phyloP scores from a whole-genome alignment of 1,284 basidiomycete species.

The Moesziomyces antarcticus region DNA sequence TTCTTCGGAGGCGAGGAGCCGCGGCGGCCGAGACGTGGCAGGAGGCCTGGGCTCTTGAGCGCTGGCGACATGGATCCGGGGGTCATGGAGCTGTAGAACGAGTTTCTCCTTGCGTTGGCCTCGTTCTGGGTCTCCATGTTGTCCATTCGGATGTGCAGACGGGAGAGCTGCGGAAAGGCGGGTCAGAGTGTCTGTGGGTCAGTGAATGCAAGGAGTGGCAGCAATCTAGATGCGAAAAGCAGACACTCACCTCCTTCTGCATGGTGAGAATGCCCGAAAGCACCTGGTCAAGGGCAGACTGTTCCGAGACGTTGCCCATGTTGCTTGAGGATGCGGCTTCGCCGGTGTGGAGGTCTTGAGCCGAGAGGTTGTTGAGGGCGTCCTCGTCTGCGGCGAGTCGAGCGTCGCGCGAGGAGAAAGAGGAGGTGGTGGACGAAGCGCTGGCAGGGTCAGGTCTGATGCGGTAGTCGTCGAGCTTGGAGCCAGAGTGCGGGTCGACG shows the following conservation, averaged over 20 bases:
- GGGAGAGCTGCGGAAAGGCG: slow-evolving; percentile 40
- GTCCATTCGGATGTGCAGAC: slow-evolving; percentile 57
- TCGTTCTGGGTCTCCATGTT: slow-evolving; percentile 46
- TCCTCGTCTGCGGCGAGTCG: slow-evolving; percentile 14
- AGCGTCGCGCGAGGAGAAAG: slow-evolving; percentile 5
- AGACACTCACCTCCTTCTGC: slow-evolving; percentile 57
- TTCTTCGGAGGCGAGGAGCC: slow-evolving; percentile 53
- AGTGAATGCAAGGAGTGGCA: not conserved
- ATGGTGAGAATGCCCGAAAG: slow-evolving; percentile 58
- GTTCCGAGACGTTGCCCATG: slow-evolving; percentile 36
- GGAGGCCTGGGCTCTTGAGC: slow-evolving; percentile 36
- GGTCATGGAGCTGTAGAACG: slow-evolving; percentile 31
- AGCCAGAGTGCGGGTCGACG: slow-evolving; percentile 3
- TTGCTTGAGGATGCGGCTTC: slow-evolving; percentile 1
- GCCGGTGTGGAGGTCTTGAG: slow-evolving; percentile 11
- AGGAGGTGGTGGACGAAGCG: no score
- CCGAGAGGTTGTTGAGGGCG: slow-evolving; percentile 20
- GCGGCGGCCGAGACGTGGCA: slow-evolving; percentile 28
- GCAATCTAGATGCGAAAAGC: not conserved
- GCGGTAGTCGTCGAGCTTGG: slow-evolving; percentile 9
- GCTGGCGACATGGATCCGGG: slow-evolving; percentile 43
- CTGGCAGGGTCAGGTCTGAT: slow-evolving; percentile 3
- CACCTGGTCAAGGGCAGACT: slow-evolving; percentile 53
- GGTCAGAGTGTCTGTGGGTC: not conserved
- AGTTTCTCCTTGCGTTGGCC: slow-evolving; percentile 27